Percentiles rank a stretch among this genome's conserved stretches.
phyloP scores from a whole-genome alignment of 768 basidiomycete species.

The Russula brevipes region DNA sequence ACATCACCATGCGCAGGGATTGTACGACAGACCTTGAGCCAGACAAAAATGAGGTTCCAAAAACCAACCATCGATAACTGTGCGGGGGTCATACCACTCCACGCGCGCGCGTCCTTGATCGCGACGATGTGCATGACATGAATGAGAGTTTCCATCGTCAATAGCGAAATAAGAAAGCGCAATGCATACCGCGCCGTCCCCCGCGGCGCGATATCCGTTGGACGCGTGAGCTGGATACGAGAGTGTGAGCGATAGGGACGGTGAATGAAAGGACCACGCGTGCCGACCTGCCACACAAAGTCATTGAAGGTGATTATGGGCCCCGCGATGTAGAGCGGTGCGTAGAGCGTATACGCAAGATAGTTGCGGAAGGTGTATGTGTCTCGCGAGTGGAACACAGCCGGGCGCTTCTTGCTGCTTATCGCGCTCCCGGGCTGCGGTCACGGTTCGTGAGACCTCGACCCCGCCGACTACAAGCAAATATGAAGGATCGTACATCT shows the following conservation, averaged over 20 bases:
- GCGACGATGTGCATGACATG: conserved; percentile 97
- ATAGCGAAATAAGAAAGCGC: conserved; percentile 64
- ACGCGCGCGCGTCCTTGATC: conserved; percentile 84
- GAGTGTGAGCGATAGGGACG: not conserved
- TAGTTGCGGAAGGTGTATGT: conserved; percentile 70
- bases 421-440: conserved; percentile 31
- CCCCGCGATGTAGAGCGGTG: conserved; percentile 92
- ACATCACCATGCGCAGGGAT: not conserved
- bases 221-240: conserved; percentile 52
- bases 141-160: conserved; percentile 87
- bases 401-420: conserved; percentile 57
- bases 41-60: conserved; percentile 94
- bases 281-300: conserved; percentile 81
- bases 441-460: not conserved
- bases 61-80: conserved; percentile 91
- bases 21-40: conserved; percentile 73
- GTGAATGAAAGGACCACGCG: not conserved
- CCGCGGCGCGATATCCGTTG: conserved; percentile 40
- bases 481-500: conserved; percentile 36
- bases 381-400: conserved; percentile 47
- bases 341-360: conserved; percentile 81
- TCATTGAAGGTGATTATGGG: conserved; percentile 97
- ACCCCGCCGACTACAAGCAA: not conserved
- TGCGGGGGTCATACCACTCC: conserved; percentile 70
- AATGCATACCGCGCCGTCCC: conserved; percentile 50